Base-by-base conservation (phyloP, 2,329 filamentous ascomycete species). In the Fusarium sambucinum region DNA sequence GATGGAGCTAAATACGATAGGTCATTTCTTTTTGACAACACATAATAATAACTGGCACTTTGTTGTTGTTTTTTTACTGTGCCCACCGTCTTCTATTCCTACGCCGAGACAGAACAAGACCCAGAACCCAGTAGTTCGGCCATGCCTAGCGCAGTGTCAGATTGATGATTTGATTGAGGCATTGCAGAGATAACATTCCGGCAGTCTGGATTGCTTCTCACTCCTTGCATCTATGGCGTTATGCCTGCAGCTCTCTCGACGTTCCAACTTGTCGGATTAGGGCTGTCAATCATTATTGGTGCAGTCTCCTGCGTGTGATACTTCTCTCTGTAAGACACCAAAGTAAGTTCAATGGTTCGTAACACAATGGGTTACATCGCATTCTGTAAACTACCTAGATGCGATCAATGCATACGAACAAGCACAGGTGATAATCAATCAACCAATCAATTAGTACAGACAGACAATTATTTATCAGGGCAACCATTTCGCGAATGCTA, bases 41-140 rank as follows among this genome's bases (percentile, higher is more conserved):
- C 33, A 50, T 50, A 55, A 63, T 59, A 58, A 65, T 68, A 69
- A 67, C 62, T 53, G 67, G 66, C 10, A 16, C 46, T 53, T 21
- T 14, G 12, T 19, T 19, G 4, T 25, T 25, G 23, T 25, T 47
- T 66, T 29, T 25, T 47, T 60, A 48, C 32, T 48, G 45, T 19
- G 16, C 42, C 23, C n/a, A 29, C 25, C 14, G 16, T 45, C 17
- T 19, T 29, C 6, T 29, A 19, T 29, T 35, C n/a, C 51, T 27
- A 41, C 58, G 32, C 56, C 57, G 62, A 61, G 35, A 66, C 61
- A 55, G 50, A 61, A 23, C 47, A 51, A 51, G 47, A 23, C 38
- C 55, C 56, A 61, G 61, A 41, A 41, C 30, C 52, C 59, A 38
- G 45, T 53, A 42, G 58, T 25, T 61, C 63, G 53, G 52, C 19